Evolutionary conservation across 805 yeast species (phyloP), one percentile per base, ranked within the genome.

Genomic region (Lachancea thermotolerans): DNA sequence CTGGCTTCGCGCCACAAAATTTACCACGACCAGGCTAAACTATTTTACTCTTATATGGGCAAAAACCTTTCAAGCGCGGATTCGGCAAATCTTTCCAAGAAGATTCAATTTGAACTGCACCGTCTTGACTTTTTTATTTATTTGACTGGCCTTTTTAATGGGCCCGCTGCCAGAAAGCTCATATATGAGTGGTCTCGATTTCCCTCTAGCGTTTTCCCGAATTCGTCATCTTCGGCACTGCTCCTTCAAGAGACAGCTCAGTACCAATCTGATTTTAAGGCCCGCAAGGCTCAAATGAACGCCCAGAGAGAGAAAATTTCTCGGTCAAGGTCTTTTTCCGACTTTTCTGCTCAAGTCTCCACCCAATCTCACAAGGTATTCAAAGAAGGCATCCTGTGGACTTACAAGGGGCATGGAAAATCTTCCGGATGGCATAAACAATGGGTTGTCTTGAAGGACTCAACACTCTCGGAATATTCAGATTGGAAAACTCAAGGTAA

Each of bases 401-500:
- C 78, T 1, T 65, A 75, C 32, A 81, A 81, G 0, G 83, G 82
- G 0, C 78, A 39, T 11, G 47, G 47, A 4, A 44, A 44, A 29
- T 18, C 43, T 9, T 39, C 47, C 6, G 44, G 47, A 2, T 89
- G 96, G 96, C 95, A 87, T 61, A 87, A 86, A 56, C 89, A 83
- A 60, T 85, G 95, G 90, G 85, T 88, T 0, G 85, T 81, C 0
- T 68, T 87, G 41, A 73, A 76, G 11, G 76, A 78, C n/a, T 89
- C 91, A 2, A 74, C 72, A 47, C 66, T 88, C 35, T 70, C 72
- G 37, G 93, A 87, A 57, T 87, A 76, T 58, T 73, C 82, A 37
- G 89, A 87, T 63, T 88, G 95, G 93, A 75, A 90, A 42, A 47
- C 50, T 54, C 77, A 73, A 45, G 87, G 87, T 16, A 70, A 15